Evolutionary conservation across 75 land plant genomes (phyloP).

Genomic region (Adiantum capillusveneris): DNA sequence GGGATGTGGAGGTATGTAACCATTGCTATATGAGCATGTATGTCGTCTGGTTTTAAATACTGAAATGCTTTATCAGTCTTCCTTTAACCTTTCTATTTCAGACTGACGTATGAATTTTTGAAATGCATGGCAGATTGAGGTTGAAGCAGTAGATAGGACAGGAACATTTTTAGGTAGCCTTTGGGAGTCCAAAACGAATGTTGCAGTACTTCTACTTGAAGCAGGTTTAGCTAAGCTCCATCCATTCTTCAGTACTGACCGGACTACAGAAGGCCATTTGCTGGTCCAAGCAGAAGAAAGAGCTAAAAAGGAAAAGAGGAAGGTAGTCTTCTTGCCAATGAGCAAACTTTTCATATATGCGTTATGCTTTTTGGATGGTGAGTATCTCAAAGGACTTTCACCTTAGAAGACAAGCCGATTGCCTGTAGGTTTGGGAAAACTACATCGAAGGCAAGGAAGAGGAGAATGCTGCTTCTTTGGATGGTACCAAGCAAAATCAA

Average conservation of each 20-base stretch:
- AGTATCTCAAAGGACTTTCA: too few species aligned
- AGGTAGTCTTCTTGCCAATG: conserved; percentile 59
- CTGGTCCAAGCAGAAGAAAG: conserved; percentile 75
- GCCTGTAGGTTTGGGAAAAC: conserved; percentile 84
- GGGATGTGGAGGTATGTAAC: conserved; percentile 87
- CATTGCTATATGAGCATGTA: background rate
- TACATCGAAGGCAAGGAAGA: conserved; percentile 87
- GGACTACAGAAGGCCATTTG: conserved; percentile 69
- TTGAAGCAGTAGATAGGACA: conserved; percentile 87
- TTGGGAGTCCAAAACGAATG: conserved; percentile 77
- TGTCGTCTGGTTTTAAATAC: too few species aligned
- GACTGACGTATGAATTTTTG: too few species aligned
- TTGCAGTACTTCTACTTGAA: conserved; percentile 68
- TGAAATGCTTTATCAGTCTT: too few species aligned
- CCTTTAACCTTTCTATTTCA: too few species aligned
- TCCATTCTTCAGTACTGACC: conserved; percentile 62
- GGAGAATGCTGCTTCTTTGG: conserved; percentile 36
- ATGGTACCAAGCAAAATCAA: conserved; percentile 41
- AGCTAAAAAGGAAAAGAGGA: conserved; percentile 69
- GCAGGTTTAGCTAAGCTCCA: conserved; percentile 92
- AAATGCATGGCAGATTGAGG: too few species aligned
- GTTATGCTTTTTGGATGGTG: too few species aligned
- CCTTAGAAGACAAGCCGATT: background rate
- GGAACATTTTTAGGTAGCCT: conserved; percentile 91
- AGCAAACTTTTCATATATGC: too few species aligned